Conservation (phyloP, 495 filamentous ascomycete genomes). For the Tuber borchii region DNA sequence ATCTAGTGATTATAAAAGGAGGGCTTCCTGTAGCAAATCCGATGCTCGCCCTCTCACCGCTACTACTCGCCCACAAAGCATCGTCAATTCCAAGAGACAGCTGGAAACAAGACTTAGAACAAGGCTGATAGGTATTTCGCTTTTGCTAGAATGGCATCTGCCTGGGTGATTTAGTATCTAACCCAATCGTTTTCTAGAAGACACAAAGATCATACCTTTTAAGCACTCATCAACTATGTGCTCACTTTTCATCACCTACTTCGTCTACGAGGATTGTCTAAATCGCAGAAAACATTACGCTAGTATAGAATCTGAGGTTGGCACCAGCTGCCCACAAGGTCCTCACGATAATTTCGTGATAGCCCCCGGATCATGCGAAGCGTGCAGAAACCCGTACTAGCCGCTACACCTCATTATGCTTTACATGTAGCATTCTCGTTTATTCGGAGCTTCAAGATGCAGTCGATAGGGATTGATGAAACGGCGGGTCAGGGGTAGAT, state of each 20-base stretch:
- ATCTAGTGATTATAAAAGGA: constrained; percentile 4
- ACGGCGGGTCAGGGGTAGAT: not conserved
- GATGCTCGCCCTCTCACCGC: constrained; percentile 1
- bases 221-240: not conserved
- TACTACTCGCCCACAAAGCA: not conserved
- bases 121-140: not conserved
- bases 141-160: not conserved
- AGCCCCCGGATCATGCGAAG: not conserved
- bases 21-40: not conserved
- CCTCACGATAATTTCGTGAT: not conserved
- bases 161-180: not conserved
- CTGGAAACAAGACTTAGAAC: not conserved
- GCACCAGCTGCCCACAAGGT: not conserved
- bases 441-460: not conserved
- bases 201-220: not conserved
- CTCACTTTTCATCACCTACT: not conserved
- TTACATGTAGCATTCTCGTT: not conserved
- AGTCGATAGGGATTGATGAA: not conserved
- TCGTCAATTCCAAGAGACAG: not conserved
- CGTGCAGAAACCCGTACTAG: not conserved
- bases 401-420: not conserved
- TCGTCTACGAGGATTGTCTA: not conserved
- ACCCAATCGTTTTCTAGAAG: not conserved
- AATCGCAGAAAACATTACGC: not conserved
- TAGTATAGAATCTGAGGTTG: not conserved